Base-by-base conservation (phyloP, 768 basidiomycete species). In the Psilocybe sp. region DNA sequence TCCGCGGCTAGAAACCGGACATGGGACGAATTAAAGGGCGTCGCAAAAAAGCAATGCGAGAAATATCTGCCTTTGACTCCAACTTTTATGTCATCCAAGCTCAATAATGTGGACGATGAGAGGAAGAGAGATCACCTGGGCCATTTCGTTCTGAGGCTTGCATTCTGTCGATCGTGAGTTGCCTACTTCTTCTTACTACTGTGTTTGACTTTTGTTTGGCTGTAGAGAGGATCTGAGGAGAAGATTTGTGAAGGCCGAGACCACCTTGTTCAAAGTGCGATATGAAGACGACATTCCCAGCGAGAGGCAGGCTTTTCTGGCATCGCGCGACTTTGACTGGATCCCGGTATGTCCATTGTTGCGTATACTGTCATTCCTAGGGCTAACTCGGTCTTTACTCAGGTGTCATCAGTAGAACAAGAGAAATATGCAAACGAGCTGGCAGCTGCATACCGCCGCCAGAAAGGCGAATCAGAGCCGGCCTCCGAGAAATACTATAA, bases 141-240 rank as follows among this genome's bases (percentile, higher is more conserved):
- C 9, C 97, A 99, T 69, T 98, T 93, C 67, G 91, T 98, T 10
- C 72, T 98, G 53, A 73, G 97, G 44, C 75, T 99, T 36, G 95
- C 97, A 5, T 98, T 99, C 69, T 97, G 95, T 70, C 84, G 92
- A 49, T 92, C 93, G 95, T 98, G 69, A 64, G 94, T 84, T 14
- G 36, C 19, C 33, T 13, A 28, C 9, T 12, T 18, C 14, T 9
- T 14, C 20, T n/a, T n/a, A n/a, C n/a, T 18, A n/a, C 41, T 31
- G 40, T 11, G 15, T 14, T 34, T 46, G 35, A 35, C 44, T 48
- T 9, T 7, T 28, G 49, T 49, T 36, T 19, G 47, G 33, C 31
- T 18, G 20, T 53, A 98, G 95, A 33, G 95, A 97, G 59, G 96
- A 99, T 42, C 75, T 99, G 34, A 76, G 95, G 49, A 74, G 82